Percentiles rank a stretch among this genome's conserved stretches.
phyloP scores from a whole-genome alignment of 1,139 yeast species.

The Candida albicans region DNA sequence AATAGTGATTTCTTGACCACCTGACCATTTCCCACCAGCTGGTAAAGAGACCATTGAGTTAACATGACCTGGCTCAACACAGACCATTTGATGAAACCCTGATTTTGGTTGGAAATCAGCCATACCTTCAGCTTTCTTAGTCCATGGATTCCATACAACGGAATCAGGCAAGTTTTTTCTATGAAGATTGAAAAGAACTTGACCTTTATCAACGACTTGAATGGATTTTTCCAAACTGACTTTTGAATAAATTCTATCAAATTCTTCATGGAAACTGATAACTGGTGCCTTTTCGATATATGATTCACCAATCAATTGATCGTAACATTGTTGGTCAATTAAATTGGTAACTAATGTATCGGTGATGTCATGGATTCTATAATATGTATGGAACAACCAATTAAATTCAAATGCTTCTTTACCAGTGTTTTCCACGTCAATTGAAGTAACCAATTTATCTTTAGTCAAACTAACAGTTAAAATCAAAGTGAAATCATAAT shows the following conservation, averaged over 20 bases:
- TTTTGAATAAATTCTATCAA: conserved; percentile 77
- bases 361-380: conserved; percentile 70
- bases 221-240: conserved; percentile 55
- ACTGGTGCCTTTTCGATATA: conserved; percentile 74
- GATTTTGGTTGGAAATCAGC: conserved; percentile 82
- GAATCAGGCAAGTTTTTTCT: conserved; percentile 76
- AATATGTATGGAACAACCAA: conserved; percentile 95
- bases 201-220: conserved; percentile 68
- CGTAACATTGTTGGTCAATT: conserved; percentile 67
- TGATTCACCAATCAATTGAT: conserved; percentile 64
- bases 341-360: conserved; percentile 77
- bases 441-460: conserved; percentile 60
- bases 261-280: conserved; percentile 72
- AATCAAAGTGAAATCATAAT: conserved; percentile 72
- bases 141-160: conserved; percentile 99
- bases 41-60: conserved; percentile 58
- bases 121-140: conserved; percentile 74
- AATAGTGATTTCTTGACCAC: conserved; percentile 33
- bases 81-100: conserved; percentile 84
- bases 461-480: conserved; percentile 59
- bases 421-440: conserved; percentile 77
- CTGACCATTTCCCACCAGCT: conserved; percentile 70
- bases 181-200: conserved; percentile 63
- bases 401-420: conserved; percentile 71
- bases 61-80: conserved; percentile 93